phyloP scores from a whole-genome alignment of 805 yeast species.

The Maudiozyma saulgeensis region DNA sequence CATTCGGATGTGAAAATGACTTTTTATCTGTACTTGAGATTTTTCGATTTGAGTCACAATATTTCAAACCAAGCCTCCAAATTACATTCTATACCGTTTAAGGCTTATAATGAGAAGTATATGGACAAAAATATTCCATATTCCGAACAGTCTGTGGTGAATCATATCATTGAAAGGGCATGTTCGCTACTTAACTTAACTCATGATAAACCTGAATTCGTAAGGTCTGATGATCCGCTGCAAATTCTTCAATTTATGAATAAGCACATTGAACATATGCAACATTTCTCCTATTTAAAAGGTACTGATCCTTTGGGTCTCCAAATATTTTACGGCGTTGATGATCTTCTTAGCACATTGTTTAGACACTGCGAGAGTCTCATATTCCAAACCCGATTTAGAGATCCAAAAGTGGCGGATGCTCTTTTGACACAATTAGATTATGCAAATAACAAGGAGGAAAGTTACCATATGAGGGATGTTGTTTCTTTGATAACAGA shows the following conservation, averaged over 20 bases:
- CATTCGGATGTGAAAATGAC: conserved; percentile 6
- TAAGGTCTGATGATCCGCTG: neutral
- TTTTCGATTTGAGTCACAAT: conserved; percentile 4
- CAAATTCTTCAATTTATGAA: neutral
- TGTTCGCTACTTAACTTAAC: neutral
- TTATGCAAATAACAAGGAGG: neutral
- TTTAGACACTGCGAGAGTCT: neutral
- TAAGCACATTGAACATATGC: neutral
- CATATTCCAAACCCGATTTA: neutral
- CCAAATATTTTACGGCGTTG: neutral
- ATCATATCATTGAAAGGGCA: neutral
- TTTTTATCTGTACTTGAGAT: conserved; percentile 9
- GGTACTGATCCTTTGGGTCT: neutral
- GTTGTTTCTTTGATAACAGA: neutral
- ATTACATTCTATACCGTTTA: neutral
- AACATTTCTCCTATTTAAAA: neutral
- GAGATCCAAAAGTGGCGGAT: neutral
- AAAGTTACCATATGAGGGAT: neutral
- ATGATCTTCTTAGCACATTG: neutral
- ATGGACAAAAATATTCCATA: neutral
- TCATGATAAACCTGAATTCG: neutral
- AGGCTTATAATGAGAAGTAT: neutral
- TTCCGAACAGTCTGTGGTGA: neutral
- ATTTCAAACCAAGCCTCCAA: neutral
- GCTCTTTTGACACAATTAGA: neutral